These are phyloP conservation scores for Crithidia acanthocephali DNA, from an alignment of 208 protist species.

Conservation along the genomic window DNA sequence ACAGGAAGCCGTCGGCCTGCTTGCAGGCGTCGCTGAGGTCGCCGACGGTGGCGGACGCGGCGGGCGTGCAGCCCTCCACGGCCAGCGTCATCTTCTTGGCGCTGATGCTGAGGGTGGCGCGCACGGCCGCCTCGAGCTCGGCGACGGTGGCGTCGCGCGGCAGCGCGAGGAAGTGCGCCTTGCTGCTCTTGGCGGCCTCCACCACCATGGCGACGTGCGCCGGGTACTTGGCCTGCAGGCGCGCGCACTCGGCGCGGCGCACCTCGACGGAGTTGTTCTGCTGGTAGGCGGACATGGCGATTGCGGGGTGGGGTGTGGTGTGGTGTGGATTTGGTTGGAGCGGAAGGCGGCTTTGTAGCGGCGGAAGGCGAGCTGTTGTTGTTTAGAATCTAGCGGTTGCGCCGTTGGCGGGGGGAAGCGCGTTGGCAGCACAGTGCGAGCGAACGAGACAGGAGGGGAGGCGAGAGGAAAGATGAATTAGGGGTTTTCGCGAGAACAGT, in stretches of 20 bases:
- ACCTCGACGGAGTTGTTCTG: conserved; percentile 19
- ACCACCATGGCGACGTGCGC: conserved; percentile 23
- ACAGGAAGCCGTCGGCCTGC: conserved; percentile 32
- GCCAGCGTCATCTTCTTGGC: conserved; percentile 24
- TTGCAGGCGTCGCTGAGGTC: conserved; percentile 28
- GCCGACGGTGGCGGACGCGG: conserved; percentile 19
- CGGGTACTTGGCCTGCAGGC: conserved; percentile 36
- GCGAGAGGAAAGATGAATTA: too few relatives aligned
- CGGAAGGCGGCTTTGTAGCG: not conserved
- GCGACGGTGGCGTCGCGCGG: conserved; percentile 29
- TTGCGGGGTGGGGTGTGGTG: too few relatives aligned
- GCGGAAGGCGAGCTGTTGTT: too few relatives aligned
- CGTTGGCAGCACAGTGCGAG: too few relatives aligned
- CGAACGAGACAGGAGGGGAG: too few relatives aligned
- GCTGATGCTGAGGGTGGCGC: conserved; percentile 17
- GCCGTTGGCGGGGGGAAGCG: too few relatives aligned
- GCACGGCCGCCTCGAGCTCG: conserved; percentile 32
- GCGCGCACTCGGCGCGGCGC: conserved; percentile 9
- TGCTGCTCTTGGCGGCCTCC: conserved; percentile 29
- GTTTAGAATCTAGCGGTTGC: too few relatives aligned
- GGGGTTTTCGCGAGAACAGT: too few relatives aligned
- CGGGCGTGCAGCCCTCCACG: conserved; percentile 32
- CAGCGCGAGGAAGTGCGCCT: conserved; percentile 26
- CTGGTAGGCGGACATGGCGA: conserved; percentile 21
- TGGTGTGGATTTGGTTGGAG: not conserved